These are phyloP conservation scores for Colletotrichum camelliae DNA, from an alignment of 2,329 filamentous ascomycete genomes.

Conservation along the genomic window DNA sequence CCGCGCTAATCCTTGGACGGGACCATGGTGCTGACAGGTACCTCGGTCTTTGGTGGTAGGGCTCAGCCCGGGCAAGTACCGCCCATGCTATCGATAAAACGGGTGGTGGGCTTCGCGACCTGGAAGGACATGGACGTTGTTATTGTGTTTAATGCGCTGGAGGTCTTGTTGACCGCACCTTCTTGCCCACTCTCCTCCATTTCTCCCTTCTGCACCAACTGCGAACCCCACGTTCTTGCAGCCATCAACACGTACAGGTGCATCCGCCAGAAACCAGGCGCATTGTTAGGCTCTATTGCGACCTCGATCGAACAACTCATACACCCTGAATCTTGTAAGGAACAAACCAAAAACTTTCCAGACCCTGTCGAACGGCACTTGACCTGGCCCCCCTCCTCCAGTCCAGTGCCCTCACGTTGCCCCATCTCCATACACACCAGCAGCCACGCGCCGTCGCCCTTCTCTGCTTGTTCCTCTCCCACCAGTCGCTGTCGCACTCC, in stretches of 20 bases:
- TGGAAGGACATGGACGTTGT: slow-evolving; percentile 12
- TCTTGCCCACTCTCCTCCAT: slow-evolving; percentile 23
- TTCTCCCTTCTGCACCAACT: slow-evolving; percentile 36
- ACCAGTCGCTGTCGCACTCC: slow-evolving; percentile 4
- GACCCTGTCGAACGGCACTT: slow-evolving; percentile 18
- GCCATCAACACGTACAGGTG: slow-evolving; percentile 28
- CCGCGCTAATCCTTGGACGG: neutral
- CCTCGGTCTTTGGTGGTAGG: neutral
- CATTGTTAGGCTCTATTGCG: slow-evolving; percentile 23
- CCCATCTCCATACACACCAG: slow-evolving; percentile 9
- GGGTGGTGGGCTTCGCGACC: neutral
- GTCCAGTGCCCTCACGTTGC: neutral
- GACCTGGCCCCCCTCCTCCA: neutral
- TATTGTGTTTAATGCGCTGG: slow-evolving; percentile 22
- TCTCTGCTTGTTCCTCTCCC: slow-evolving; percentile 8
- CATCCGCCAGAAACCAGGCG: slow-evolving; percentile 24
- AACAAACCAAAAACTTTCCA: neutral
- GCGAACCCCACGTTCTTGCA: slow-evolving; percentile 42
- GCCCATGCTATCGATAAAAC: neutral
- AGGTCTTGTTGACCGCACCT: slow-evolving; percentile 26
- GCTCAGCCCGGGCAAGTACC: neutral
- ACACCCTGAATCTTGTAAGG: slow-evolving; percentile 18
- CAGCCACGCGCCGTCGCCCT: slow-evolving; percentile 4
- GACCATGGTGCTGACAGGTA: neutral
- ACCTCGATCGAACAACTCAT: slow-evolving; percentile 25